Percentiles rank a stretch among this genome's conserved stretches.
Evolutionary conservation across 1,284 basidiomycete genomes (phyloP).

Genomic region (Leccinum holopus): DNA sequence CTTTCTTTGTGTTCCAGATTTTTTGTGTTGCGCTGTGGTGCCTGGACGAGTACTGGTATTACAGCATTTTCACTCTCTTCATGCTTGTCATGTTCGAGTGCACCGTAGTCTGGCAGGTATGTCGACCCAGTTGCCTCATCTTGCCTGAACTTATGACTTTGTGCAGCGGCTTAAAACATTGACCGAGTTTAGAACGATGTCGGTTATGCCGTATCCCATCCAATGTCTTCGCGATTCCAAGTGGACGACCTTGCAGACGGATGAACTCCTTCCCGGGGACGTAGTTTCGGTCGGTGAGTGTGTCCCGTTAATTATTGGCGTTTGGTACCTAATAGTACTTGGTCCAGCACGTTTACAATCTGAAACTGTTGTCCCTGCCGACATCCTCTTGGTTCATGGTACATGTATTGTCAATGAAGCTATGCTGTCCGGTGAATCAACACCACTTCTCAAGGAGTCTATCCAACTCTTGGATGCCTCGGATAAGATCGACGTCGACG

Average conservation of each 20-base stretch:
- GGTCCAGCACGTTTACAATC: slow-evolving; percentile 66
- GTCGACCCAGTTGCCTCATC: slow-evolving; percentile 24
- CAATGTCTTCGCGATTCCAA: slow-evolving; percentile 76
- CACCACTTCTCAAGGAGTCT: slow-evolving; percentile 90
- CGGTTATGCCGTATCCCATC: slow-evolving; percentile 85
- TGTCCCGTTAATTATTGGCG: not conserved
- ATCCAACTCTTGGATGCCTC: slow-evolving; percentile 78
- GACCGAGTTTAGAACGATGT: slow-evolving; percentile 95
- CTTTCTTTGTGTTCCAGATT: slow-evolving; percentile 95
- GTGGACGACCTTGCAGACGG: slow-evolving; percentile 80
- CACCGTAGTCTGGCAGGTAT: slow-evolving; percentile 93
- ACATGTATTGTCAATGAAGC: slow-evolving; percentile 96
- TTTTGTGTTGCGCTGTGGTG: slow-evolving; percentile 97
- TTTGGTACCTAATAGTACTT: not conserved
- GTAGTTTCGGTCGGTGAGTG: slow-evolving; percentile 74
- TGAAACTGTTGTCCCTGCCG: slow-evolving; percentile 88
- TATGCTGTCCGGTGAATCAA: slow-evolving; percentile 96
- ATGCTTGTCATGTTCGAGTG: slow-evolving; percentile 97
- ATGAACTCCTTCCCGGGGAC: slow-evolving; percentile 87
- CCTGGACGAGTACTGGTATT: slow-evolving; percentile 98
- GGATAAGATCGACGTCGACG: slow-evolving; percentile 82
- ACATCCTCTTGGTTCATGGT: slow-evolving; percentile 84
- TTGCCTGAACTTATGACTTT: slow-evolving; percentile 11
- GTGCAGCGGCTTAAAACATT: slow-evolving; percentile 80
- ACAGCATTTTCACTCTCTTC: slow-evolving; percentile 93